Base-by-base conservation (phyloP, 2,329 filamentous ascomycete genomes). In the Rhynchosporium graminicola region DNA sequence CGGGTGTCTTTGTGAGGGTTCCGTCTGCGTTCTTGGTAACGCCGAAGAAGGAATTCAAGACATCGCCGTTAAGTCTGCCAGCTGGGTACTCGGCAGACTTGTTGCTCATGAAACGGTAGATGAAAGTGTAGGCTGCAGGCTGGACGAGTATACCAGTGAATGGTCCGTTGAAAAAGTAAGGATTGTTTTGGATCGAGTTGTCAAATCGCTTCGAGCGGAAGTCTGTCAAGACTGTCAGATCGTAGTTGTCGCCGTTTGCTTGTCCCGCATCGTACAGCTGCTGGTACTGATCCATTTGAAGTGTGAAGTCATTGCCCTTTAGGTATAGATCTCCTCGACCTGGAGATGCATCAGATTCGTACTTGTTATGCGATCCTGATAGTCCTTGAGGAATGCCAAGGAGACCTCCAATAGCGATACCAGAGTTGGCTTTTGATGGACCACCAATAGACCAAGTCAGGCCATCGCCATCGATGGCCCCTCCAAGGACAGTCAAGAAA, bases 391-490 rank as follows among this genome's bases (percentile, higher is more conserved):
- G 80, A 12, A 74, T 75, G 3, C 79, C 77, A 68, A 70, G 61
- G 6, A 70, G 51, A n/a, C 50, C 50, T 3, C 50, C 50, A 33
- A 38, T 15, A 20, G 33, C 33, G 20, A 54, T 54, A 6, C 36
- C 63, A 62, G 45, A 69, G 13, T 13, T 61, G 48, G 20, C 57
- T 52, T 43, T 65, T 57, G 31, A 62, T 40, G 75, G 71, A 26
- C 80, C 80, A 9, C 81, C 81, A 42, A 84, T 83, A 0, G 81
- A 83, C 71, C 81, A 83, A 2, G 77, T 0, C 77, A 80, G 63
- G 5, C 80, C 78, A 62, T 84, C 80, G 1, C 82, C 82, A 4
- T 77, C 77, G 66, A 78, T 77, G 40, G 80, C 74, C 8, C 77
- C 77, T 38, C 77, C 78, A 73, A 79, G 77, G 5, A 78, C 67